Evolutionary conservation across 805 yeast genomes (phyloP).

Genomic region (Saccharomycopsis guyanensis): DNA sequence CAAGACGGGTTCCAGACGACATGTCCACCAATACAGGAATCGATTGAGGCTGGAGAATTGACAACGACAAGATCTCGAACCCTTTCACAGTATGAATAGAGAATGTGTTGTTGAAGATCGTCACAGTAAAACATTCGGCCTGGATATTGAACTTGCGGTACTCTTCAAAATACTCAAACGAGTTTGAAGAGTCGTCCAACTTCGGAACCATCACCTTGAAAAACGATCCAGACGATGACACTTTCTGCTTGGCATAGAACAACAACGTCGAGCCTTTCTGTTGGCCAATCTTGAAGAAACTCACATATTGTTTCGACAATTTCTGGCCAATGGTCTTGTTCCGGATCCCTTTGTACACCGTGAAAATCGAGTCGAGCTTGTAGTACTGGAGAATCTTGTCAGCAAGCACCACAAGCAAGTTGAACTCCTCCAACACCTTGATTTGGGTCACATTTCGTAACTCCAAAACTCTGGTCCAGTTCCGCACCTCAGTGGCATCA

Average conservation of each 20-base stretch:
- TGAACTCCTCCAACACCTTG: conserved; percentile 49
- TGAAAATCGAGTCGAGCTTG: conserved; percentile 52
- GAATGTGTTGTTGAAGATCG: conserved; percentile 58
- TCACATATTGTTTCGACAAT: conserved; percentile 44
- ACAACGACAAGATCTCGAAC: conserved; percentile 55
- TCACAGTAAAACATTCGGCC: conserved; percentile 52
- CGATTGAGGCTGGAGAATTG: conserved; percentile 45
- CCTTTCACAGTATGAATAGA: conserved; percentile 63
- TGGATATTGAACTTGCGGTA: conserved; percentile 42
- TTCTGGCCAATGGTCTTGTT: conserved; percentile 38
- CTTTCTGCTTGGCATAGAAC: conserved; percentile 48
- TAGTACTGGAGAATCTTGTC: conserved; percentile 54
- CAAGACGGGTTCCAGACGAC: conserved; percentile 15
- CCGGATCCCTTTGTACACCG: conserved; percentile 43
- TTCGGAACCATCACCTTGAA: conserved; percentile 54
- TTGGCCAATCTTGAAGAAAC: conserved; percentile 60
- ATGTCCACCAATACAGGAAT: conserved; percentile 44
- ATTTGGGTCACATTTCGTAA: conserved; percentile 48
- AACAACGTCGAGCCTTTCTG: conserved; percentile 56
- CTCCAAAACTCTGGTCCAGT: conserved; percentile 55
- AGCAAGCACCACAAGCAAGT: conserved; percentile 50
- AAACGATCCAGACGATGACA: conserved; percentile 35
- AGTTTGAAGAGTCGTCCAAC: conserved; percentile 43
- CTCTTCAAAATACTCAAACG: conserved; percentile 36
- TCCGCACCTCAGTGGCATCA: conserved; percentile 22